These are phyloP conservation scores for Colletotrichum shisoi DNA, from an alignment of 2,329 filamentous ascomycete genomes.

Conservation along the genomic window DNA sequence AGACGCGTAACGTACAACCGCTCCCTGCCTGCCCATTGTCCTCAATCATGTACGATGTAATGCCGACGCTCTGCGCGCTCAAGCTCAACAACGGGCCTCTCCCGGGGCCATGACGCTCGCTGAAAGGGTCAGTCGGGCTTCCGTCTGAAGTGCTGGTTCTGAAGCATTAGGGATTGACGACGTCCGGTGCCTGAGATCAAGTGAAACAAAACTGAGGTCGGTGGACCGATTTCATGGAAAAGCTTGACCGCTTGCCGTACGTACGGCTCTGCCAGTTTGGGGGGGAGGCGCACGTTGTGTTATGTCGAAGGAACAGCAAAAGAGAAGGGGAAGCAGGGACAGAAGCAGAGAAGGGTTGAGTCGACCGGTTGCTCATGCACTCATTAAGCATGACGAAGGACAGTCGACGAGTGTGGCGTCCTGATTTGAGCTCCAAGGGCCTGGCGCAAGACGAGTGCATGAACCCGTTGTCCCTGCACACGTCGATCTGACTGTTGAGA, in stretches of 20 bases:
- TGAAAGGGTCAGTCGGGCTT: slow-evolving; percentile 19
- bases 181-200: slow-evolving; percentile 28
- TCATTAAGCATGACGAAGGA: slow-evolving; percentile 23
- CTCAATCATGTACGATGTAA: not conserved
- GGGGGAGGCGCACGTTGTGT: not conserved
- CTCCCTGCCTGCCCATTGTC: not conserved
- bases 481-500: slow-evolving; percentile 1
- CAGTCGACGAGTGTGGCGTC: slow-evolving; percentile 14
- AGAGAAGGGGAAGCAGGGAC: not conserved
- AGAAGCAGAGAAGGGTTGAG: not conserved
- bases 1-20: not conserved
- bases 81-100: slow-evolving; percentile 4
- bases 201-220: slow-evolving; percentile 38
- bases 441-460: slow-evolving; percentile 16
- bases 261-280: not conserved
- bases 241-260: slow-evolving; percentile 18
- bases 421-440: slow-evolving; percentile 3
- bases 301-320: not conserved
- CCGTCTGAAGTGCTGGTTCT: slow-evolving; percentile 33
- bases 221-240: slow-evolving; percentile 19
- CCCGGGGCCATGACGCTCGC: not conserved
- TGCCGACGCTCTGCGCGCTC: not conserved
- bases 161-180: slow-evolving; percentile 28
- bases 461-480: slow-evolving; percentile 26
- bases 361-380: slow-evolving; percentile 4